Evolutionary conservation across 2,329 filamentous ascomycete genomes (phyloP).

Genomic region (Sporothrix brunneoviolacea): DNA sequence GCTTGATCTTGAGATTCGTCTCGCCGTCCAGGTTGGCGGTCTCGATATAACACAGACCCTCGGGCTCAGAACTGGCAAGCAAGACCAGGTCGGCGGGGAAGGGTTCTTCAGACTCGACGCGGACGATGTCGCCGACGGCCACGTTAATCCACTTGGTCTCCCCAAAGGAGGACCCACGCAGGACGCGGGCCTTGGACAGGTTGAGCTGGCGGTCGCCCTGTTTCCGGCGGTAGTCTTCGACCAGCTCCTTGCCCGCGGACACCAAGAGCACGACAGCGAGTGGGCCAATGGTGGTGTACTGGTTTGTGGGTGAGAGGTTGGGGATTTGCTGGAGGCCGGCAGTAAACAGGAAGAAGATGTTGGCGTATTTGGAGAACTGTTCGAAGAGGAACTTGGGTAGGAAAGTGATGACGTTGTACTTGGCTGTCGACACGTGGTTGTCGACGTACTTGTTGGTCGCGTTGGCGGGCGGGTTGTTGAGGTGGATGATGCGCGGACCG

Average conservation of each 20-base stretch:
- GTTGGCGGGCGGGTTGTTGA: constrained; percentile 96
- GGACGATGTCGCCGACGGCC: constrained; percentile 82
- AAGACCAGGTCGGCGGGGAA: constrained; percentile 93
- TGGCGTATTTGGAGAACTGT: constrained; percentile 98
- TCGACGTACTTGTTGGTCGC: constrained; percentile 82
- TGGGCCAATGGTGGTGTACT: constrained; percentile 94
- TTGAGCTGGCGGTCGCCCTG: constrained; percentile 82
- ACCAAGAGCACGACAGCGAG: constrained; percentile 82
- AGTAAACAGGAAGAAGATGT: constrained; percentile 98
- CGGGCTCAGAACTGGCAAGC: constrained; percentile 89
- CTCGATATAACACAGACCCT: constrained; percentile 97
- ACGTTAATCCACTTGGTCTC: constrained; percentile 93
- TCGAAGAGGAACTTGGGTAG: constrained; percentile 95
- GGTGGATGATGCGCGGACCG: constrained; percentile 84
- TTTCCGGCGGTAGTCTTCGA: constrained; percentile 89
- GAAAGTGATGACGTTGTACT: constrained; percentile 92
- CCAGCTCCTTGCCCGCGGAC: constrained; percentile 89
- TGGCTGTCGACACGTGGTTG: constrained; percentile 95
- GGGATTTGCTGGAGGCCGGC: constrained; percentile 92
- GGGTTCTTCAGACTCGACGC: constrained; percentile 88
- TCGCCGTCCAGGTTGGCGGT: constrained; percentile 96
- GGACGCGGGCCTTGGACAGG: constrained; percentile 73
- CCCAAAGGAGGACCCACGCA: constrained; percentile 77
- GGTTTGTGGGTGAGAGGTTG: constrained; percentile 87
- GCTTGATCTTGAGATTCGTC: constrained; percentile 98